Base-by-base conservation (phyloP, 768 basidiomycete species). In the Boletus sp. region DNA sequence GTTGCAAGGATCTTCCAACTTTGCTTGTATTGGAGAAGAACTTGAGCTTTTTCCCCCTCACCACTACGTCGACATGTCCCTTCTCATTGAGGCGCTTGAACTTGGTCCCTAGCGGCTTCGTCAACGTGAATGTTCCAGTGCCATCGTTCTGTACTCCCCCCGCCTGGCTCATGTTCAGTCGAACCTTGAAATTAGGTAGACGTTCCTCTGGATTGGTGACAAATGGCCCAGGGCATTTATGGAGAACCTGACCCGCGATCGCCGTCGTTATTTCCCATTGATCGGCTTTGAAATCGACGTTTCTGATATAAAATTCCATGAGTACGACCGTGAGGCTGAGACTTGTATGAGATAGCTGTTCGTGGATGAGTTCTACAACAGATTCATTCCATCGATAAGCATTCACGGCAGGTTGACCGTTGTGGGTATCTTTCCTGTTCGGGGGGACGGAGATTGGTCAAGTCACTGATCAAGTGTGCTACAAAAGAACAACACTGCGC, bases 91-190 rank as follows among this genome's bases (percentile, higher is more conserved):
- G 77, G 5, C 62, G 65, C 40, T 83, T 55, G 42, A 91, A 81
- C 55, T 71, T 79, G 4, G 52, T 49, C 3, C 79, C 84, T 30
- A 80, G 33, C 9, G 13, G 5, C 35, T 50, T 63, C 10, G 65
- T 58, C 37, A 69, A 63, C 1, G 71, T 59, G 21, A 80, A 60
- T 13, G 50, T 60, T 7, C 79, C 80, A 2, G 64, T 72, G 1
- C 87, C 85, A 59, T 82, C 72, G 65, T 90, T 88, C 10, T 79
- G 72, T 15, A 81, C 74, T 4, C 81, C 81, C 19, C 81, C 80
- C 0, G 74, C 72, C 49, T 70, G 70, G 56, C 76, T 77, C 49
- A 70, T 62, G 47, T 83, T 78, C n/a, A 90, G 72, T 17, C 47
- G 62, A 50, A 91, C 79, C 40, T 70, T 59, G 69, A 90, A 91